These are phyloP conservation scores for Claviceps monticola DNA, from an alignment of 2,329 filamentous ascomycete genomes.

Conservation along the genomic window DNA sequence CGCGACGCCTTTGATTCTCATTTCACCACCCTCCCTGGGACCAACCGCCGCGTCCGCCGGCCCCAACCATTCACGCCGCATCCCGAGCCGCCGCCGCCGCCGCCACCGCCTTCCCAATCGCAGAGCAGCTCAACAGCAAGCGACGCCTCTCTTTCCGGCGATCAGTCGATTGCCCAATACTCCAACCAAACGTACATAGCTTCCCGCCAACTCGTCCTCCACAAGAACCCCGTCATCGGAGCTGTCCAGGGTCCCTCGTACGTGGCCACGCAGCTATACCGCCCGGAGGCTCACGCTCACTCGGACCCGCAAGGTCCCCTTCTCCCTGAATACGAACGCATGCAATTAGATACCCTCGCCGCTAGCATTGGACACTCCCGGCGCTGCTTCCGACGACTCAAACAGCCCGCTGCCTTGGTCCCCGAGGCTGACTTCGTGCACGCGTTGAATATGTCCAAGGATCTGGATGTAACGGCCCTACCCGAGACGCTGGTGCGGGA, in stretches of 20 bases:
- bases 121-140: not conserved
- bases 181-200: constrained; percentile 21
- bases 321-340: constrained; percentile 25
- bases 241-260: constrained; percentile 44
- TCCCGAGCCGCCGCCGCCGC: constrained; percentile 34
- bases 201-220: constrained; percentile 25
- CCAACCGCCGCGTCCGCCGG: constrained; percentile 23
- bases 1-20: constrained; percentile 22
- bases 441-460: constrained; percentile 12
- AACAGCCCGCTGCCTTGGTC: constrained; percentile 3
- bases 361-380: constrained; percentile 13
- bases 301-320: constrained; percentile 30
- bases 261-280: constrained; percentile 29
- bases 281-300: constrained; percentile 33
- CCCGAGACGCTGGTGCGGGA: constrained; percentile 9
- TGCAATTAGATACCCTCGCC: constrained; percentile 29
- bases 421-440: constrained; percentile 5
- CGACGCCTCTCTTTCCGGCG: not conserved
- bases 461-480: constrained; percentile 16
- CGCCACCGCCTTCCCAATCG: constrained; percentile 6
- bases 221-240: constrained; percentile 34
- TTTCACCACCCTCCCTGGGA: constrained; percentile 23
- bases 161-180: constrained; percentile 11
- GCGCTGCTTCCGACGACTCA: constrained; percentile 15
- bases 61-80: constrained; percentile 38